Percentiles rank a stretch among this genome's conserved stretches.
Evolutionary conservation across 257 asterid genomes (phyloP).

Genomic region (Verbascum thapsus): DNA sequence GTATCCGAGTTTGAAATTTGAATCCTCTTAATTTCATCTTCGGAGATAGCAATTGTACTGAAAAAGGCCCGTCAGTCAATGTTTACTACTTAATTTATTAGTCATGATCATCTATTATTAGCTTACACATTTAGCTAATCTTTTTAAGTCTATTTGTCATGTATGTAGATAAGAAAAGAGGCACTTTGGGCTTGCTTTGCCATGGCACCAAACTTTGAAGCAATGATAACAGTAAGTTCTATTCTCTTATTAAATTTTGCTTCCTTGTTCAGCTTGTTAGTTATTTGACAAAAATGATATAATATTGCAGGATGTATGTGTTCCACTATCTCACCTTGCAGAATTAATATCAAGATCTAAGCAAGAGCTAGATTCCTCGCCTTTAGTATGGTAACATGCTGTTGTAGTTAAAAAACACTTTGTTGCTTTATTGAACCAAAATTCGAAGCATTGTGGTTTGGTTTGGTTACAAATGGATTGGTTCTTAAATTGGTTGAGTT

Average conservation of each 20-base stretch:
- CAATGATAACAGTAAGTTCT: conserved; percentile 76
- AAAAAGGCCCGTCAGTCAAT: not conserved
- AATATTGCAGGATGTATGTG: conserved; percentile 80
- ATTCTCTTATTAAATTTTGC: conserved; percentile 5
- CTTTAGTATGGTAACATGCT: conserved; percentile 66
- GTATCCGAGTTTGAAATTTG: conserved; percentile 36
- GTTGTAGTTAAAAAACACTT: not conserved
- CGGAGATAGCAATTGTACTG: not conserved
- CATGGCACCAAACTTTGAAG: conserved; percentile 80
- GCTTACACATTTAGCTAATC: conserved; percentile 22
- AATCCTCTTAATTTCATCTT: not conserved
- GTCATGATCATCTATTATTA: not conserved
- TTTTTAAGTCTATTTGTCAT: conserved; percentile 19
- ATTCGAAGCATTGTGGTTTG: not conserved
- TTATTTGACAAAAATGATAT: not conserved
- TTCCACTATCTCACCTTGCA: conserved; percentile 86
- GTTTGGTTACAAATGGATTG: too few species aligned
- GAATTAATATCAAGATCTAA: conserved; percentile 82
- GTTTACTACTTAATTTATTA: not conserved
- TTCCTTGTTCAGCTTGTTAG: not conserved
- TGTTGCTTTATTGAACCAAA: not conserved
- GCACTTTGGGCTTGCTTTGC: conserved; percentile 99
- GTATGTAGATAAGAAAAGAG: conserved; percentile 85
- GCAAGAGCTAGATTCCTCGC: conserved; percentile 72
- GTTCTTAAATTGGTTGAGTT: too few species aligned